phyloP scores from a whole-genome alignment of 148 eudicot genomes.

The Arbutus unedo region DNA sequence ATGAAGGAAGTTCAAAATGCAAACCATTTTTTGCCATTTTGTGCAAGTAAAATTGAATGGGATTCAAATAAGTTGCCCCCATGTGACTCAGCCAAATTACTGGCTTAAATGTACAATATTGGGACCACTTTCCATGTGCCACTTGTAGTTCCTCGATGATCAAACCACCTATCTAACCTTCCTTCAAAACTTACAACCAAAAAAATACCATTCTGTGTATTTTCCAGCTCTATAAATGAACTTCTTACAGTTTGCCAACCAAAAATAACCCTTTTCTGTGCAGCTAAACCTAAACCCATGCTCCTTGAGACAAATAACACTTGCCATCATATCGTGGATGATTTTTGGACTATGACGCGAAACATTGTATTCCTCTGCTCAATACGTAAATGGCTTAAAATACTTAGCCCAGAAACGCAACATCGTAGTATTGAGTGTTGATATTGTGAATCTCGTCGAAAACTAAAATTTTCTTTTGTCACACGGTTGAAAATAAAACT shows the following conservation, averaged over 20 bases:
- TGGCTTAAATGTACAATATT: neutral
- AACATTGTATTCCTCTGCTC: too few species aligned
- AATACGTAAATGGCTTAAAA: too few species aligned
- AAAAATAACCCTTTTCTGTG: neutral
- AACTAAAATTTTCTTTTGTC: neutral
- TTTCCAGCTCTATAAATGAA: too few species aligned
- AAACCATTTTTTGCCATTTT: slow-evolving; percentile 5
- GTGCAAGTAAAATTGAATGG: neutral
- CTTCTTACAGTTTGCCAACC: too few species aligned
- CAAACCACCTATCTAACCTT: too few species aligned
- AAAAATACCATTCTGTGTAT: too few species aligned
- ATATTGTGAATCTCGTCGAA: neutral
- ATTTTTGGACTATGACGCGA: too few species aligned
- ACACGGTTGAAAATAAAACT: neutral
- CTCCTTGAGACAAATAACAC: neutral
- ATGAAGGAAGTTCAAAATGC: neutral
- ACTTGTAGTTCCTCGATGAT: neutral
- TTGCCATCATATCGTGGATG: neutral
- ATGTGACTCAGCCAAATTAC: neutral
- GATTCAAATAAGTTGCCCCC: neutral
- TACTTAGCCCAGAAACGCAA: neutral
- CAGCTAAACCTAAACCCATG: neutral
- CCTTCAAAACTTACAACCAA: too few species aligned
- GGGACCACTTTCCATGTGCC: slow-evolving; percentile 8
- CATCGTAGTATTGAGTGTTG: neutral